phyloP scores from a whole-genome alignment of 1,284 basidiomycete species.

The Wolfiporia cocos region DNA sequence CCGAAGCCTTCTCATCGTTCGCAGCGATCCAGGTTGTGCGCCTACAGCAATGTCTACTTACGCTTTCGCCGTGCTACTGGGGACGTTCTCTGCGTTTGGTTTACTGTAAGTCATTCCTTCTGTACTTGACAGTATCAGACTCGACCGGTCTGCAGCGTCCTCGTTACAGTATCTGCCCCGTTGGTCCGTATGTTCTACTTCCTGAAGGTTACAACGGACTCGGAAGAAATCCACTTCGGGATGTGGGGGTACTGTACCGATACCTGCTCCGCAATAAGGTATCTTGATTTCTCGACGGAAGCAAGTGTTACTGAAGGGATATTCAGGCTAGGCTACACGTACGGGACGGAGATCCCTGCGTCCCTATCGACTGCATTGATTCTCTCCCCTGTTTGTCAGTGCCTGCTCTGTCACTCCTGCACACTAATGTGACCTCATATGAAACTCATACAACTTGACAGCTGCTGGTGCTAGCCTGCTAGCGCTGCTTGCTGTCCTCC shows the following conservation, averaged over 20 bases:
- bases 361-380: conserved; percentile 21
- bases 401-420: background rate
- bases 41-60: conserved; percentile 12
- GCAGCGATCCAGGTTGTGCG: too few relatives aligned
- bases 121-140: background rate
- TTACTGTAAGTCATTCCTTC: conserved; percentile 19
- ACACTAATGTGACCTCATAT: background rate
- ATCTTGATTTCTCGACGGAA: background rate
- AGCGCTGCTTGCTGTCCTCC: conserved; percentile 17
- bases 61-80: conserved; percentile 15
- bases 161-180: conserved; percentile 25
- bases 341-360: conserved; percentile 16
- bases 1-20: too few relatives aligned
- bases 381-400: conserved; percentile 25
- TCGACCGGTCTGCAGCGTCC: conserved; percentile 14
- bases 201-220: conserved; percentile 15
- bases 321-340: conserved; percentile 22
- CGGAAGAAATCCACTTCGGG: conserved; percentile 24
- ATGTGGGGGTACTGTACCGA: conserved; percentile 25
- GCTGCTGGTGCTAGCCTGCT: conserved; percentile 17
- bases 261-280: background rate
- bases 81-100: conserved; percentile 15
- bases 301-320: background rate
- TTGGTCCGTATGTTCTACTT: conserved; percentile 26
- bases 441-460: background rate